These are phyloP conservation scores for Thelonectria olida DNA, from an alignment of 2,329 filamentous ascomycete genomes.

Conservation along the genomic window DNA sequence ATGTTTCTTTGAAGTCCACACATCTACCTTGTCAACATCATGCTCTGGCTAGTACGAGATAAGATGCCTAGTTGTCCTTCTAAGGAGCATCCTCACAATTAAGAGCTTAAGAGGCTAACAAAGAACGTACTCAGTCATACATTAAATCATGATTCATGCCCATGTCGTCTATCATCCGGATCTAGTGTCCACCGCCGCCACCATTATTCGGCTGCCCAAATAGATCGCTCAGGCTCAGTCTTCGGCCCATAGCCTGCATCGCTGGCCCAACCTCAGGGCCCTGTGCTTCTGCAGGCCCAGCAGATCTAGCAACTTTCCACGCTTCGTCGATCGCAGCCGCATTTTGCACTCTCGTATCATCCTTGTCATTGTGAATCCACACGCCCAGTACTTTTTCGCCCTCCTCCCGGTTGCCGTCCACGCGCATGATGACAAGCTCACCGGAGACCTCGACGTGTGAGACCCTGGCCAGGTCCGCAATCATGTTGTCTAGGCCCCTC, in stretches of 20 bases:
- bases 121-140: background rate
- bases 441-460: conserved; percentile 70
- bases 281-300: conserved; percentile 40
- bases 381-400: conserved; percentile 59
- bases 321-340: conserved; percentile 53
- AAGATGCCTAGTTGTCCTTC: no score
- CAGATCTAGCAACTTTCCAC: conserved; percentile 51
- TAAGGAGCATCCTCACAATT: background rate
- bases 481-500: conserved; percentile 75
- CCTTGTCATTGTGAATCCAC: conserved; percentile 63
- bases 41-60: no score
- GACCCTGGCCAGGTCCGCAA: conserved; percentile 69
- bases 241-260: conserved; percentile 55
- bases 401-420: conserved; percentile 47
- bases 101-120: background rate
- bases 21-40: no score
- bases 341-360: conserved; percentile 54
- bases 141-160: background rate
- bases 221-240: conserved; percentile 56
- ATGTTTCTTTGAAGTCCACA: background rate
- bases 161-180: background rate
- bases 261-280: conserved; percentile 50
- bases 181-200: conserved; percentile 28
- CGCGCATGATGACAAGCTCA: conserved; percentile 62
- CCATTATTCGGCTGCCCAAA: conserved; percentile 48